Evolutionary conservation across 2,329 filamentous ascomycete species (phyloP), one percentile per base, ranked within the genome.

Genomic region (Fusarium chaquense): DNA sequence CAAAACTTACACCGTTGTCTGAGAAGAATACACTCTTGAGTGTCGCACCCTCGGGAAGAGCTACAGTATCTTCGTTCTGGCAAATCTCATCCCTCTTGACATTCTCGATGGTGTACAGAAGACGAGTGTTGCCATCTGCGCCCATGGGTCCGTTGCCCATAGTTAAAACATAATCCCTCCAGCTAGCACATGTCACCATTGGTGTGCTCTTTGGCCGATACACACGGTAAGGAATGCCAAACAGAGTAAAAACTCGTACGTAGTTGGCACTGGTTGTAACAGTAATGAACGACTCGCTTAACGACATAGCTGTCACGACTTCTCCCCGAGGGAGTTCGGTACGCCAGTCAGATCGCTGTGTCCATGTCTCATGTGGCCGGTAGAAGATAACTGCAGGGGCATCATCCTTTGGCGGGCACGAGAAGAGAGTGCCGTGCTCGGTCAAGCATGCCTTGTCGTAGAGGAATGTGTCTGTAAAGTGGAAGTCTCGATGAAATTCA

Each of bases 291-390:
- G 93, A 94, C 45, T 96, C 92, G 77, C 93, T 97, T 16, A 99
- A 85, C 1, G 96, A 95, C 83, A 99, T 93, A 62, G 95, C 93
- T 71, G 90, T 90, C 4, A 98, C 89, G 13, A 90, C 87, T 80
- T 99, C 96, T n/a, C 93, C 93, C 33, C 87, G 86, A 0, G 96
- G 96, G n/a, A 99, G 81, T 69, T 91, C 86, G 0, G 92, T 97
- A 51, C 93, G 90, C 94, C 95, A 98, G 80, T 99, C 96, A 22
- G 89, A 88, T 53, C 96, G 87, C 51, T 93, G 87, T 3, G 94
- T 98, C 96, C 96, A 99, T 1, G 93, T 97, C 81, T 99, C 95
- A 77, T 99, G 96, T 0, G 97, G 96, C 9, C 96, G 89, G 80
- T 98, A 99, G 80, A 97, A 98, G n/a, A 99, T 89, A 33, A 90